Base-by-base conservation (phyloP, 345 rosid species). In the Turnera subulata region DNA sequence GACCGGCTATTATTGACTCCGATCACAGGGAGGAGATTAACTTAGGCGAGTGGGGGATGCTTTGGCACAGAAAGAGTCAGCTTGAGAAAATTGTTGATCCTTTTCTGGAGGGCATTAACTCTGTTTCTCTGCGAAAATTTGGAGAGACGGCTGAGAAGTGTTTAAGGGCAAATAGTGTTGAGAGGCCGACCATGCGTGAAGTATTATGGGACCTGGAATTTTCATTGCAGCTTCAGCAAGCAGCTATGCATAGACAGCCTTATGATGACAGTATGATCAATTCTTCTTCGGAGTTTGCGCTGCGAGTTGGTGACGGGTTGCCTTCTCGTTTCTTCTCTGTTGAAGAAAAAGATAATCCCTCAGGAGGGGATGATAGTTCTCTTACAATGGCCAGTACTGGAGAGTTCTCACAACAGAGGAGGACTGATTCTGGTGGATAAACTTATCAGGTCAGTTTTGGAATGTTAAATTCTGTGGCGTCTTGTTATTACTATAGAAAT, bases 101-200 rank as follows among this genome's bases (percentile, higher is more conserved):
- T 29, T 46, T 22, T 4, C 48, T 76, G 29, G 70, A 67, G 47
- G 50, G 38, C 32, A 74, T 80, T 57, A 76, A 52, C 25, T 66
- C 73, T 10, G 72, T 69, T 33, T 80, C 85, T 11, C 56, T 71
- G 32, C 76, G 67, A 59, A 89, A 82, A 59, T 82, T 80, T 24
- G 51, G 57, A 6, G 85, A 80, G 32, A 65, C 69, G 2, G 78
- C 72, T 0, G 80, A 79, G 72, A 82, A 79, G 56, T 89, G 96
- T 75, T 63, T 86, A n/a, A n/a, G n/a, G n/a, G 81, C 71, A 55
- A 19, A 87, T n/a, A 82, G 33, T 61, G 71, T 19, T 1, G 78
- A 78, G 63, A 77, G 91, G 63, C 86, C 91, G 25, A 52, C 58
- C 0, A 89, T 89, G 91, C 69, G 43, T 4, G 84, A 80, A 53